These are phyloP conservation scores for Botrytis paeoniae DNA, from an alignment of 2,329 filamentous ascomycete genomes.

Conservation along the genomic window DNA sequence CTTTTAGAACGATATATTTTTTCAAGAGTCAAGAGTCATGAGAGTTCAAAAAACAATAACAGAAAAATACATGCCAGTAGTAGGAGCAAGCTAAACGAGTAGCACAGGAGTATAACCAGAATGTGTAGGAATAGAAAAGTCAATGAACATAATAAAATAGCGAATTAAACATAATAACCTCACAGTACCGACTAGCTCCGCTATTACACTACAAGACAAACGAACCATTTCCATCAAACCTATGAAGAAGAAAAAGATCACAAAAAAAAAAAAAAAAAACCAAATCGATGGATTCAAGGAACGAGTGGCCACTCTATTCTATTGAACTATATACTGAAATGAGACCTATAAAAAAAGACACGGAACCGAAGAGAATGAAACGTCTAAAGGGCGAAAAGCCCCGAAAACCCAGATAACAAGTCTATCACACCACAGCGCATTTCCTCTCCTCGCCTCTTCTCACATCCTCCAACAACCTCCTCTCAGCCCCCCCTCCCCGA, in stretches of 20 bases:
- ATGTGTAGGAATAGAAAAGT: accelerated
- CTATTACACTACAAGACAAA: background rate
- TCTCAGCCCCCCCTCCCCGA: too few species aligned
- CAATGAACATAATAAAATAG: accelerated
- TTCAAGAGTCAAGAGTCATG: background rate
- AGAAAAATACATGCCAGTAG: background rate
- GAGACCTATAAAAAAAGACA: background rate
- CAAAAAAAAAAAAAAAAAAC: background rate
- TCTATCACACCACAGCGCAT: background rate
- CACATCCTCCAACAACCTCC: background rate
- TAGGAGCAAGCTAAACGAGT: background rate
- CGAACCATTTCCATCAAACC: accelerated
- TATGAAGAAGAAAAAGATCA: background rate
- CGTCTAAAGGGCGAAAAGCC: background rate
- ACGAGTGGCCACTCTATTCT: background rate
- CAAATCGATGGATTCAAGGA: background rate
- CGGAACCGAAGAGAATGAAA: background rate
- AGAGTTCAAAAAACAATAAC: background rate
- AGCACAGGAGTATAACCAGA: accelerated
- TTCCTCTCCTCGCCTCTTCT: too few species aligned
- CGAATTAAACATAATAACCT: background rate
- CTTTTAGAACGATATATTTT: background rate
- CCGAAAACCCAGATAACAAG: background rate
- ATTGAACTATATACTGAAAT: background rate
- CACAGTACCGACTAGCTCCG: background rate